A percentile compares a stretch with the other conserved stretches of the same genome.
These are phyloP conservation scores for Aegilops longissima DNA, from an alignment of 176 grass and related monocot species.

Conservation along the genomic window DNA sequence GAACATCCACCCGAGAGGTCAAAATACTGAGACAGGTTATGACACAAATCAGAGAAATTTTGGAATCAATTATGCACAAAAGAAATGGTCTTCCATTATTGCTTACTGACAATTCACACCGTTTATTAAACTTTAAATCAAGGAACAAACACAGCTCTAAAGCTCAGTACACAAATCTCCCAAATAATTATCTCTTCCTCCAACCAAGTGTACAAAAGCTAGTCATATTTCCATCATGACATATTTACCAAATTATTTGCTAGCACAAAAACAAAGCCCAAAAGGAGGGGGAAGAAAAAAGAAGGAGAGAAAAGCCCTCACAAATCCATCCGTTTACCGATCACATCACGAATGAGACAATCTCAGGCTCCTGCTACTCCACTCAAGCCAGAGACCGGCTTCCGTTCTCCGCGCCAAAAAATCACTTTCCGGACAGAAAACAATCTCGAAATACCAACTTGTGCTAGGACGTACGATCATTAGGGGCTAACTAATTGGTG, in stretches of 20 bases:
- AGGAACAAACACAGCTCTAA: no score
- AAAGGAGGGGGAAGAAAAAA: neutral
- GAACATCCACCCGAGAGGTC: neutral
- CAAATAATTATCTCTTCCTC: neutral
- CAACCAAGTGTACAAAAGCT: neutral
- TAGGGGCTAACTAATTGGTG: neutral
- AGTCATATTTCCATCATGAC: neutral
- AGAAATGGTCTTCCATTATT: neutral
- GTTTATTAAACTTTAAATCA: neutral
- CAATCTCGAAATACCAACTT: slow-evolving; percentile 1
- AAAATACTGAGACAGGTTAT: neutral
- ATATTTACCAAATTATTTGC: slow-evolving; percentile 34
- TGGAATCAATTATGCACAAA: neutral
- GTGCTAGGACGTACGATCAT: neutral
- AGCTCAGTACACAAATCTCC: neutral
- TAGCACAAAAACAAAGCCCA: neutral
- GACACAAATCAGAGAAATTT: neutral
- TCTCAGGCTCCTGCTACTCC: slow-evolving; percentile 25
- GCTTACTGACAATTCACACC: neutral
- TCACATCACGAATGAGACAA: slow-evolving; percentile 64
- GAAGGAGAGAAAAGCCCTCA: neutral
- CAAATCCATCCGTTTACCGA: slow-evolving; percentile 24
- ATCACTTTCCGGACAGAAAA: slow-evolving; percentile 34
- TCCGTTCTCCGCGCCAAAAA: slow-evolving; percentile 68
- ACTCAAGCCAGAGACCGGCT: slow-evolving; percentile 26